A percentile compares a stretch with the other conserved stretches of the same genome.
Conservation (phyloP, 139 green algal genomes). For the Closterium sp. region DNA sequence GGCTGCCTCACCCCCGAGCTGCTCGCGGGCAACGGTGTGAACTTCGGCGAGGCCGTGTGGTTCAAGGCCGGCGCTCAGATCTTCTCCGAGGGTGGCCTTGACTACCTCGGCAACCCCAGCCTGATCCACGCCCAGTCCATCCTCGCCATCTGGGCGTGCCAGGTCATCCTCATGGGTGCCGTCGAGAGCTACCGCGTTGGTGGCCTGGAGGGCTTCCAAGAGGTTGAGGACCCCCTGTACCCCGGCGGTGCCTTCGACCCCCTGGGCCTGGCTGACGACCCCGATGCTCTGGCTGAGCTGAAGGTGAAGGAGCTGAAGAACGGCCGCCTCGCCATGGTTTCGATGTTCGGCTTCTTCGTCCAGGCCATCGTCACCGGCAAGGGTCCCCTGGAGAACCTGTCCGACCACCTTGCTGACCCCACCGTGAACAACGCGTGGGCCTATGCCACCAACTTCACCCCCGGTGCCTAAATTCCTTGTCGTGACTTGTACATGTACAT, state of each 20-base stretch:
- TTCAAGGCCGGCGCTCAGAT: conserved; percentile 95
- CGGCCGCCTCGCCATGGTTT: conserved; percentile 79
- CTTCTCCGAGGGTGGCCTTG: conserved; percentile 77
- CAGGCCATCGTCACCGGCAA: conserved; percentile 78
- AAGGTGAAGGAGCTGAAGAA: conserved; percentile 93
- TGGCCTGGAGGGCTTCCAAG: conserved; percentile 69
- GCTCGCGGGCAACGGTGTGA: conserved; percentile 39
- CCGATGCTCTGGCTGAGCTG: conserved; percentile 78
- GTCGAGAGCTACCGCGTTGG: conserved; percentile 89
- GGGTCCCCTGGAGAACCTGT: conserved; percentile 84
- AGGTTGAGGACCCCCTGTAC: conserved; percentile 69
- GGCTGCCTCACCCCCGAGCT: conserved; percentile 46
- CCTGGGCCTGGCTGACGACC: conserved; percentile 83
- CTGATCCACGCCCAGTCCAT: conserved; percentile 61
- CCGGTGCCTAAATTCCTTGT: not conserved
- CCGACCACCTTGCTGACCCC: conserved; percentile 82
- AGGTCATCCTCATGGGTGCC: conserved; percentile 60
- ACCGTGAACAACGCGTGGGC: conserved; percentile 83
- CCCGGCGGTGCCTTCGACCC: conserved; percentile 80
- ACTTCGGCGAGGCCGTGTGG: conserved; percentile 63
- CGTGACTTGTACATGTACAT: no score
- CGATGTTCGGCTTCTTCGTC: conserved; percentile 64
- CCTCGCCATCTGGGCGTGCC: conserved; percentile 22
- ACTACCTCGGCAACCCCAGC: conserved; percentile 74
- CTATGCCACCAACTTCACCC: conserved; percentile 64